phyloP scores from a whole-genome alignment of 148 eudicot species.

The Camellia sinensis region DNA sequence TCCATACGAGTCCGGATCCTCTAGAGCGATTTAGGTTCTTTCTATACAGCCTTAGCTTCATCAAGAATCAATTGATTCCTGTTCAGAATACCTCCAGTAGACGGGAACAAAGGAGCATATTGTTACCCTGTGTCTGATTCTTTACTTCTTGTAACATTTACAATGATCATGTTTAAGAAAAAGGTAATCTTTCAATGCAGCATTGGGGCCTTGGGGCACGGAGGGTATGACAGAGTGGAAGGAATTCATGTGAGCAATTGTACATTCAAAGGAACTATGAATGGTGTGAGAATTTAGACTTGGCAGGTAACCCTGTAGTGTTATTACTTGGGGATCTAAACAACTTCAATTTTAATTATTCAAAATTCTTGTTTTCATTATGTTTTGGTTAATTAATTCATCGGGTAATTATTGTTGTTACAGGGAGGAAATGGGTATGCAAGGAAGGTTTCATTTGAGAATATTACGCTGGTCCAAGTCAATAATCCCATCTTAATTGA shows the following conservation, averaged over 20 bases:
- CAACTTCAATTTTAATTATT: not conserved
- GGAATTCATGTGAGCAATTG: conserved; percentile 30
- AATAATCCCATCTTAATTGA: conserved; percentile 46
- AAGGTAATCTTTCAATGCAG: conserved; percentile 12
- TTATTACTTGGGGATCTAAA: not conserved
- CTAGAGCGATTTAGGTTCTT: no score
- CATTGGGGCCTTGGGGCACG: conserved; percentile 36
- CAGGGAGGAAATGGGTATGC: conserved; percentile 50
- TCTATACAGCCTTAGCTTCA: no score
- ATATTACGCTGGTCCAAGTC: conserved; percentile 34
- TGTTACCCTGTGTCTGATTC: not conserved
- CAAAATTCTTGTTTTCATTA: not conserved
- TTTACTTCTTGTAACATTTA: not conserved
- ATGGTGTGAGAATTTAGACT: conserved; percentile 42
- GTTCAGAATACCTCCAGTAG: no score
- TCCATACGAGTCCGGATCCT: no score
- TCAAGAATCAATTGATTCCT: no score
- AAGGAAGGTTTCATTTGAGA: conserved; percentile 37
- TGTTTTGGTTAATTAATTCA: not conserved
- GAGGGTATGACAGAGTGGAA: conserved; percentile 35
- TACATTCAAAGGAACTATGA: conserved; percentile 29
- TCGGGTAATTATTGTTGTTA: not conserved
- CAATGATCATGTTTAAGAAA: not conserved
- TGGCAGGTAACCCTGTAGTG: conserved; percentile 29
- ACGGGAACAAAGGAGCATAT: no score